These are phyloP conservation scores for Yamadazyma atmosphaerica DNA, from an alignment of 1,139 yeast species.

Conservation along the genomic window DNA sequence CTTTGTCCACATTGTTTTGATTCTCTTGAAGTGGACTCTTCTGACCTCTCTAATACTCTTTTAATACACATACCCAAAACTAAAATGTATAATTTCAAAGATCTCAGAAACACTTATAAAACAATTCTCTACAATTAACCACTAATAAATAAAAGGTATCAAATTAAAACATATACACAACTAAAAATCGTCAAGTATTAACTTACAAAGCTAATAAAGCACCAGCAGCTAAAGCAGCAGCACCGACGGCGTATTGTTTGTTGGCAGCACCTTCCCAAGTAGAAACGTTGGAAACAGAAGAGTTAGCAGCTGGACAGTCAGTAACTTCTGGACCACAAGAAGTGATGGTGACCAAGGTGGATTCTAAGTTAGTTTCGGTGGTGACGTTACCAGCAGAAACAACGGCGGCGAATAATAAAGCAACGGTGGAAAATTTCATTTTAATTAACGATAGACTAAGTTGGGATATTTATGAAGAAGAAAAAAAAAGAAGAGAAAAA, in stretches of 20 bases:
- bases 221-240: slow-evolving; percentile 50
- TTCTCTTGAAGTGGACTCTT: too few species aligned
- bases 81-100: too few species aligned
- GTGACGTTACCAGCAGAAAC: slow-evolving; percentile 32
- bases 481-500: slow-evolving; percentile 5
- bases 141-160: slow-evolving; percentile 15
- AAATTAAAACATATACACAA: slow-evolving; percentile 14
- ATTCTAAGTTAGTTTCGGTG: slow-evolving; percentile 28
- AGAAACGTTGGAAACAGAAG: slow-evolving; percentile 34
- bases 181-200: slow-evolving; percentile 4
- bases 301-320: slow-evolving; percentile 40
- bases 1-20: too few species aligned
- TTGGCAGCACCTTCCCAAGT: slow-evolving; percentile 34
- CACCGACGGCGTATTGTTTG: slow-evolving; percentile 41
- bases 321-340: slow-evolving; percentile 40
- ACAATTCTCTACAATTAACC: background rate
- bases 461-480: slow-evolving; percentile 13
- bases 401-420: slow-evolving; percentile 29
- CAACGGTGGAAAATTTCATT: slow-evolving; percentile 23
- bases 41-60: background rate
- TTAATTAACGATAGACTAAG: slow-evolving; percentile 20
- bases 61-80: too few species aligned
- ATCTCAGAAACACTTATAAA: too few species aligned
- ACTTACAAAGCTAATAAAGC: slow-evolving; percentile 50
- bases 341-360: slow-evolving; percentile 42